Evolutionary conservation across 192 early-diverging fungal species (phyloP).

Genomic region (Irineochytrium annulatum): DNA sequence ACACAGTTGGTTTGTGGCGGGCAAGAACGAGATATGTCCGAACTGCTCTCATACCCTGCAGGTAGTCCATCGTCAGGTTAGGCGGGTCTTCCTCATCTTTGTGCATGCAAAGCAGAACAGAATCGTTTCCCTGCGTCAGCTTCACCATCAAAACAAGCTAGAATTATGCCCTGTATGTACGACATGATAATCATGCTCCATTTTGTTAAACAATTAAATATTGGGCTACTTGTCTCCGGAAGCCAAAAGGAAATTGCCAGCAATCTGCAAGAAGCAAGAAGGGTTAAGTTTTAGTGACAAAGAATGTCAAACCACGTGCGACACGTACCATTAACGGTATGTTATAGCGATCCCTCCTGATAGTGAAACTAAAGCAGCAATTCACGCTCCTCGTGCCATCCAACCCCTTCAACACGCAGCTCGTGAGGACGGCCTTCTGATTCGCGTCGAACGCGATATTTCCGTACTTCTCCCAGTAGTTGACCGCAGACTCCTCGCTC

Average conservation of each 20-base stretch:
- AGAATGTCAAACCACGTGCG: neutral
- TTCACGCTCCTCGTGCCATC: conserved; percentile 35
- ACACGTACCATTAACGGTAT: conserved; percentile 59
- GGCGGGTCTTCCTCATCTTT: too few relatives aligned
- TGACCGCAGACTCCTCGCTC: conserved; percentile 89
- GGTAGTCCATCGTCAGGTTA: too few relatives aligned
- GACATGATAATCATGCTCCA: too few relatives aligned
- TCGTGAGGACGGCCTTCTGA: conserved; percentile 94
- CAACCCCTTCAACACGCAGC: conserved; percentile 73
- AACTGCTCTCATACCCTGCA: too few relatives aligned
- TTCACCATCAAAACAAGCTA: too few relatives aligned
- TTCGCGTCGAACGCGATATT: conserved; percentile 95
- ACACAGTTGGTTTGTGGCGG: too few relatives aligned
- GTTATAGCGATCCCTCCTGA: conserved; percentile 90
- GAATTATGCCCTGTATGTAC: too few relatives aligned
- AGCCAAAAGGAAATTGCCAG: conserved; percentile 5
- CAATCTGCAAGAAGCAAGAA: conserved; percentile 3
- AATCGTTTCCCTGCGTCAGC: too few relatives aligned
- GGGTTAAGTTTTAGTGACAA: neutral
- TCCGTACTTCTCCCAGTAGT: conserved; percentile 99
- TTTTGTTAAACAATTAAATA: too few relatives aligned
- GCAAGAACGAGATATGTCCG: too few relatives aligned
- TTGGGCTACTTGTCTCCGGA: too few relatives aligned
- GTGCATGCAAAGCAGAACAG: too few relatives aligned
- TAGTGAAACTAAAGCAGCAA: conserved; percentile 95